Base-by-base conservation (phyloP, 1,284 basidiomycete genomes). In the Cystobasidiaceae sp. region DNA sequence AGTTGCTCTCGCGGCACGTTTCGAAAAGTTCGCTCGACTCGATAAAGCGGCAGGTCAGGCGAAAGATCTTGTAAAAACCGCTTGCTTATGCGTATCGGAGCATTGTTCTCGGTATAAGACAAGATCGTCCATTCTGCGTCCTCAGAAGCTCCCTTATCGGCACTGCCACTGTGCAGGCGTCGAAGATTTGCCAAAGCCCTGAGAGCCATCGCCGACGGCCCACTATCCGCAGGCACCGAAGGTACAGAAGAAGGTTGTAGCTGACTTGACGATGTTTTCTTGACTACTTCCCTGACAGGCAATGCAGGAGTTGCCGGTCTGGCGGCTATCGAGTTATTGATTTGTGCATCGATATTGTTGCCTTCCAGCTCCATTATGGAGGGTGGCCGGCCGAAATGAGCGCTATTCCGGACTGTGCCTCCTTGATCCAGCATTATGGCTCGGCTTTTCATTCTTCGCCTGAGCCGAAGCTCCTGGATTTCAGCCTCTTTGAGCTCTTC, bases 1-100 rank as follows among this genome's bases (percentile, higher is more conserved):
- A 96, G 80, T 74, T 98, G 94, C 72, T 97, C 94, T 0, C 93
- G 93, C 0, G 91, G 89, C 8, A 96, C 84, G 1, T 94, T 93
- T 75, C 97, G 89, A 49, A 98, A 87, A 67, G 98, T 90, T 76
- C 92, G 89, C 74, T 89, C 87, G 0, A 90, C 91, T 67, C 87
- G 87, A 74, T 93, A 88, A 3, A 97, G 85, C 0, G 90, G 89
- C 49, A 96, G 85, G 44, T 84, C 81, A 7, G 86, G 81, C 7
- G 92, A 96, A 15, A 97, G 84, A 58, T 88, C 85, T 2, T 86
- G 81, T 9, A 86, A 84, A 17, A 86, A 75, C 25, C 23, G 7
- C 34, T 32, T 64, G 34, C 61, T 64, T 21, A 64, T 64, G 19
- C 44, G 61, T 25, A 64, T 54, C 6, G 61, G 61, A n/a, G 43